Conservation (phyloP, 1,284 basidiomycete species). For the Malassezia restricta region DNA sequence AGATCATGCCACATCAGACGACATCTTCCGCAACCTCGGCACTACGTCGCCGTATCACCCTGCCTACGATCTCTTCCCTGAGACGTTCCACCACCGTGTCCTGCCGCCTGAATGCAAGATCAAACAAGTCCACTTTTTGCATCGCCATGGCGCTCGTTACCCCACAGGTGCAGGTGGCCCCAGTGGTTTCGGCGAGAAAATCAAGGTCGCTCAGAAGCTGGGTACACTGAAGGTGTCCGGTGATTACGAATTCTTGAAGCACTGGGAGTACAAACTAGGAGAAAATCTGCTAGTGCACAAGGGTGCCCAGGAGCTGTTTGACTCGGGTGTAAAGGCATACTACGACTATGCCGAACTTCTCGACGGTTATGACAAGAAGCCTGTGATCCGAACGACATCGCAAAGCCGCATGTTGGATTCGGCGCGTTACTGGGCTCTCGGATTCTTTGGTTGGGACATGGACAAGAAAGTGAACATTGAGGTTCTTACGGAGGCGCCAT, state of each 20-base stretch:
- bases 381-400: conserved; percentile 38
- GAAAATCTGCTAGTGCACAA: conserved; percentile 67
- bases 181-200: background rate
- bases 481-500: conserved; percentile 34
- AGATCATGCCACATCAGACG: conserved; percentile 15
- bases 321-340: conserved; percentile 33
- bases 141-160: conserved; percentile 39
- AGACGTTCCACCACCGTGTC: conserved; percentile 1
- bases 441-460: conserved; percentile 28
- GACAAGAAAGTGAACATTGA: conserved; percentile 29
- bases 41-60: conserved; percentile 1
- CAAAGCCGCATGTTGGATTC: conserved; percentile 71
- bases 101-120: conserved; percentile 20
- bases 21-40: conserved; percentile 31
- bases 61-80: conserved; percentile 8
- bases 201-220: background rate
- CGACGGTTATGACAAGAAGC: conserved; percentile 26
- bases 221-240: conserved; percentile 49
- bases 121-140: conserved; percentile 34
- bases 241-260: conserved; percentile 60
- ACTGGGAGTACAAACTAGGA: conserved; percentile 52
- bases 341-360: conserved; percentile 42
- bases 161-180: conserved; percentile 15
- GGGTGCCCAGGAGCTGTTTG: conserved; percentile 59
- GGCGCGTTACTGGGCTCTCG: conserved; percentile 55